Percentiles rank a stretch among this genome's conserved stretches.
Conservation (phyloP, 805 yeast species). For the Lipomyces starkeyi region DNA sequence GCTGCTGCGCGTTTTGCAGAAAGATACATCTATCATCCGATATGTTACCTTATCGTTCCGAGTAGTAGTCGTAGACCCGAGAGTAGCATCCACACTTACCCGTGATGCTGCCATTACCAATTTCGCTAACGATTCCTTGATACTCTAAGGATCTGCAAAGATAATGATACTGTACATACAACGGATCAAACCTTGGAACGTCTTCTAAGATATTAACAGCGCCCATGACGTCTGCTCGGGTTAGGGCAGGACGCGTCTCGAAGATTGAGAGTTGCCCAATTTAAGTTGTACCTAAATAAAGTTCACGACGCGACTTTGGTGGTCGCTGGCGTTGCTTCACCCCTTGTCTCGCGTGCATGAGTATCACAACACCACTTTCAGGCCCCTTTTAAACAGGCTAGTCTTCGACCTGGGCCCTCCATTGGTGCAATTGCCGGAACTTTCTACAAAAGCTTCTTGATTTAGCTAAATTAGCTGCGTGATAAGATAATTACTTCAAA, state of each 20-base stretch:
- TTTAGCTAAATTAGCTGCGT: not conserved
- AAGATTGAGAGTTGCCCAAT: not conserved
- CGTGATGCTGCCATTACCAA: not conserved
- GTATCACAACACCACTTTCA: not conserved
- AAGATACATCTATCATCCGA: slow-evolving; percentile 32
- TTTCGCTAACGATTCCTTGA: not conserved
- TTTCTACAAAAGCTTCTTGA: not conserved
- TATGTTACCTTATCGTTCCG: not conserved
- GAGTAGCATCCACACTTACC: not conserved
- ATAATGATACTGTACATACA: not conserved
- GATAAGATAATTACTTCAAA: not conserved
- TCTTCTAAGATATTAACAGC: too few relatives aligned
- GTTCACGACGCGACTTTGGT: not conserved
- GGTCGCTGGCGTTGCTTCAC: not conserved
- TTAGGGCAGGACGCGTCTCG: not conserved
- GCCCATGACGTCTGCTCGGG: not conserved
- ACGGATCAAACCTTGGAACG: not conserved
- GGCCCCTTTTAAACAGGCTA: not conserved
- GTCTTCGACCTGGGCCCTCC: not conserved
- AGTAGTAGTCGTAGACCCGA: not conserved
- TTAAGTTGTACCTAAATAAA: not conserved
- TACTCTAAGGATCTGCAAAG: not conserved
- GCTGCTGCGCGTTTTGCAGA: slow-evolving; percentile 64
- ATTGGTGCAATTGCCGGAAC: not conserved
- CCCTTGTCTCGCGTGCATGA: not conserved